Conservation (phyloP, 768 basidiomycete species). For the Heimioporus sp. region DNA sequence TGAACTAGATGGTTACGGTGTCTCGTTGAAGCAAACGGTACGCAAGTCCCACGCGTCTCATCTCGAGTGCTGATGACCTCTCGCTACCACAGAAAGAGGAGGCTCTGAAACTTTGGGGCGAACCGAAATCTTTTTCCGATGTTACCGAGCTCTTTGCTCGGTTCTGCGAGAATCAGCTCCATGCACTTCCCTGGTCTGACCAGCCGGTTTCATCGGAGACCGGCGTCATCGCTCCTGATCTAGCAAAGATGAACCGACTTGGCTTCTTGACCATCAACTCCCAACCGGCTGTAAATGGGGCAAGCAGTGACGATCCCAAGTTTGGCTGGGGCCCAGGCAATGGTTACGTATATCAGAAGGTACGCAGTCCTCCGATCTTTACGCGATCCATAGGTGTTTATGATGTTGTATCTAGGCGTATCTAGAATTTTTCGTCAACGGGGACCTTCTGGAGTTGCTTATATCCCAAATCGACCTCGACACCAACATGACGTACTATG, state of each 20-base stretch:
- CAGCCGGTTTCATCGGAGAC: constrained; percentile 85
- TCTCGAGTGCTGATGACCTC: constrained; percentile 6
- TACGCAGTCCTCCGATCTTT: constrained; percentile 23
- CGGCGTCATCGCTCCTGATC: constrained; percentile 67
- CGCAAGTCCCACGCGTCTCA: constrained; percentile 16
- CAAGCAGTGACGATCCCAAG: constrained; percentile 74
- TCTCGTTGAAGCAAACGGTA: constrained; percentile 88
- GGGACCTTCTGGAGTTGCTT: constrained; percentile 67
- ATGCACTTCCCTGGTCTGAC: constrained; percentile 94
- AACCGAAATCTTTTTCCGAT: constrained; percentile 65
- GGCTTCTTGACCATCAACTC: constrained; percentile 98
- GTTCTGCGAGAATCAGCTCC: constrained; percentile 75
- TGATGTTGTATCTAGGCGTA: constrained; percentile 64
- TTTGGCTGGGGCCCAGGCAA: constrained; percentile 95
- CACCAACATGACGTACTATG: constrained; percentile 90
- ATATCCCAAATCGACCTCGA: constrained; percentile 84
- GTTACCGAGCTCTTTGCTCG: constrained; percentile 72
- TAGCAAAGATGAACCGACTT: constrained; percentile 82
- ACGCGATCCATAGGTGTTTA: neutral
- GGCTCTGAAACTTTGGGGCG: constrained; percentile 85
- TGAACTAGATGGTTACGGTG: constrained; percentile 95
- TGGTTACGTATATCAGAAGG: constrained; percentile 96
- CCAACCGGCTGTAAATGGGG: constrained; percentile 93
- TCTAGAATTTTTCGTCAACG: constrained; percentile 90
- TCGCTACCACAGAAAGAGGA: constrained; percentile 71